Evolutionary conservation across 2,329 filamentous ascomycete genomes (phyloP), one percentile per base, ranked within the genome.

Genomic region (Phoma sp.): DNA sequence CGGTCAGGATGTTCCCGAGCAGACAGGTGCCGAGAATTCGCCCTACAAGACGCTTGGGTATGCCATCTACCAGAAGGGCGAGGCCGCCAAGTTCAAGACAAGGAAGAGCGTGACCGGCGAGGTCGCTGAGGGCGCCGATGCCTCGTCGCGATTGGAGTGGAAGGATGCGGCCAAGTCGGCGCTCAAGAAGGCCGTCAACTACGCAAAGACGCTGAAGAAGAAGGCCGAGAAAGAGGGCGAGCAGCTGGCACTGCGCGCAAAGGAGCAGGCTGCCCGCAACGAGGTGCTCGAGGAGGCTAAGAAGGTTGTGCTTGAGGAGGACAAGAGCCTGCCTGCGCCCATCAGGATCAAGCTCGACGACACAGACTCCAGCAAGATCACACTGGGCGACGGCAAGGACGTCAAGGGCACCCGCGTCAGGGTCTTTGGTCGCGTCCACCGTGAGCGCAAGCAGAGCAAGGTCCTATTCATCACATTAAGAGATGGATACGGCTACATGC

Each of bases 391-490:
- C 13, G 78, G 79, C 54, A 71, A 77, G 51, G 74, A 78, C 62
- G 75, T 80, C 71, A 84, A 85, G 74, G 91, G 90, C 60, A 87
- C 87, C 38, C 83, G 91, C 48, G 90, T 96, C 54, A 86, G 87
- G 64, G 89, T 96, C 22, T 84, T 88, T 61, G 93, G 93, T 50
- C 85, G 92, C 62, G 90, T 96, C 49, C 91, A 96, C 77, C 86
- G 90, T 55, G 79, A 93, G 74, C 85, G 91, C 58, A 82, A 84
- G 57, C 93, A 96, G 78, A 95, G 93, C 77, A 88, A 90, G 70
- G 85, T 91, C 60, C 87, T 91, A 51, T 97, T 96, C 77, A 82
- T 96, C 70, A 93, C 89, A n/a, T 80, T 96, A 60, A 83, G 87
- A 59, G 91, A 96, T 71, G 93, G 93, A 54, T 90, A 93, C 69